A percentile compares a stretch with the other conserved stretches of the same genome.
phyloP scores from a whole-genome alignment of 768 basidiomycete species.

The Neoboletus subvelutipes region DNA sequence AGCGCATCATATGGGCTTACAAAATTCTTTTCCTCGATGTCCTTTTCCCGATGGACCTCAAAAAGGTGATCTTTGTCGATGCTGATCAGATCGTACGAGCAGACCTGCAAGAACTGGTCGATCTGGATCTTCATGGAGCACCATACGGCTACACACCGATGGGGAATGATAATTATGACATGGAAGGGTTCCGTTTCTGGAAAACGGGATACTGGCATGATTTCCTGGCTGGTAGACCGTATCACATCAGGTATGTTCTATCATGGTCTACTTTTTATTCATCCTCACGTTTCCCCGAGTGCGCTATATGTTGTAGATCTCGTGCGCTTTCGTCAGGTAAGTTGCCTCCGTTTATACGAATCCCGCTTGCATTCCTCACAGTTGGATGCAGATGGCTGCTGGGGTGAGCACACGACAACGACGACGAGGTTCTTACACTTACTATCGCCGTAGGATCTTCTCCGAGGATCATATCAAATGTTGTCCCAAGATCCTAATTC shows the following conservation, averaged over 20 bases:
- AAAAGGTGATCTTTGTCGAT: conserved; percentile 99
- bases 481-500: conserved; percentile 94
- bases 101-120: conserved; percentile 94
- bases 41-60: conserved; percentile 97
- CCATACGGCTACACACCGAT: conserved; percentile 97
- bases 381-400: conserved; percentile 46
- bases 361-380: background rate
- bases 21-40: conserved; percentile 99
- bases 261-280: background rate
- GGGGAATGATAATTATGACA: conserved; percentile 92
- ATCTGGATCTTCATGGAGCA: conserved; percentile 87
- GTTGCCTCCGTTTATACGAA: background rate
- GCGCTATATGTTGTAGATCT: conserved; percentile 96
- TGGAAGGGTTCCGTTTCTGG: conserved; percentile 99
- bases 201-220: conserved; percentile 96
- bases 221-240: conserved; percentile 77
- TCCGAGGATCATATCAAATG: conserved; percentile 89
- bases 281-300: conserved; percentile 41
- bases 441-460: conserved; percentile 59
- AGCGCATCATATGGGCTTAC: conserved; percentile 98
- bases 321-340: conserved; percentile 87
- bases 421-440: background rate
- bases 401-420: conserved; percentile 40
- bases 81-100: conserved; percentile 96
- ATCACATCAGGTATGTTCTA: conserved; percentile 84